Conservation (phyloP, 2,329 filamentous ascomycete species). For the Phymatotrichopsis omnivora region DNA sequence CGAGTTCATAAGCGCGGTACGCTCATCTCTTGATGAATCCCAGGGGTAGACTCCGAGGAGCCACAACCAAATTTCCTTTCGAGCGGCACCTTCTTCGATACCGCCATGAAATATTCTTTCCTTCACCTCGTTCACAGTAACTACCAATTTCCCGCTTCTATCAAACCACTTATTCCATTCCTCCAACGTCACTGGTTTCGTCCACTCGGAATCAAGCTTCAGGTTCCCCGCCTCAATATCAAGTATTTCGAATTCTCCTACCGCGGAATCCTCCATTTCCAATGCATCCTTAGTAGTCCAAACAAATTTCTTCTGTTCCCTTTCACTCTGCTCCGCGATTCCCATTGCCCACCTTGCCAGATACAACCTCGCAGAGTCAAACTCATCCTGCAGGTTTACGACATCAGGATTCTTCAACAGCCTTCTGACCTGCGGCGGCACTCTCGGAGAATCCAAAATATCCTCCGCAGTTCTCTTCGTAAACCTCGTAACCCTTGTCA, state of each 20-base stretch:
- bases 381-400: slow-evolving; percentile 90
- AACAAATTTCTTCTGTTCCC: slow-evolving; percentile 72
- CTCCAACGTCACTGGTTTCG: slow-evolving; percentile 64
- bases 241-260: slow-evolving; percentile 91
- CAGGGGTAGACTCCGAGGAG: slow-evolving; percentile 85
- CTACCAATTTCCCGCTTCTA: slow-evolving; percentile 59
- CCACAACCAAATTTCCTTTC: slow-evolving; percentile 96
- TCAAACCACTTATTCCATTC: slow-evolving; percentile 96
- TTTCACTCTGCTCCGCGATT: slow-evolving; percentile 91
- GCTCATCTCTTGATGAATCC: slow-evolving; percentile 79
- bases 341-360: slow-evolving; percentile 97
- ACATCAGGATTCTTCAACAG: slow-evolving; percentile 87
- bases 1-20: slow-evolving; percentile 71
- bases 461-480: slow-evolving; percentile 86
- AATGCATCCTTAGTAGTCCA: slow-evolving; percentile 90
- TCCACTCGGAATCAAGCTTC: slow-evolving; percentile 58
- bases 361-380: slow-evolving; percentile 90
- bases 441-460: slow-evolving; percentile 76
- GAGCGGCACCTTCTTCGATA: slow-evolving; percentile 79
- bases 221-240: slow-evolving; percentile 65
- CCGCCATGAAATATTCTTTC: slow-evolving; percentile 96
- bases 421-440: slow-evolving; percentile 78
- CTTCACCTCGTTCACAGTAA: slow-evolving; percentile 88
- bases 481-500: slow-evolving; percentile 95
- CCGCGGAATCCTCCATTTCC: slow-evolving; percentile 86